Evolutionary conservation across 768 basidiomycete genomes (phyloP).

Genomic region (Lactarius trivialis): DNA sequence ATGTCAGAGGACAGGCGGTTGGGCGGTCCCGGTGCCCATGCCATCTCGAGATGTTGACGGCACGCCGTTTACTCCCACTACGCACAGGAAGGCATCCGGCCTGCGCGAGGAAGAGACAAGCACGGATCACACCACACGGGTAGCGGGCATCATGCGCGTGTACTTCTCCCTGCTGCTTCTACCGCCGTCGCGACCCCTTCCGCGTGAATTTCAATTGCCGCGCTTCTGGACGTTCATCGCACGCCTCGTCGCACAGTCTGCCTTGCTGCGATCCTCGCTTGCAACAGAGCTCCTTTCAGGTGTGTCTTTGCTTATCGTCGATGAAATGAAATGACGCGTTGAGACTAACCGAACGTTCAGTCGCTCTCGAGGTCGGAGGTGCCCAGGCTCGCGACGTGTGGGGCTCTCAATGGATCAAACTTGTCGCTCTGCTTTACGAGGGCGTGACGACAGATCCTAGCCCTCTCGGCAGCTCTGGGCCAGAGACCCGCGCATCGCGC

Average conservation of each 20-base stretch:
- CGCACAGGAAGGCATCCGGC: slow-evolving; percentile 49
- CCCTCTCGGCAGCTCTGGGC: slow-evolving; percentile 34
- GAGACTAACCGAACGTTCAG: slow-evolving; percentile 31
- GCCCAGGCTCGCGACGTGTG: slow-evolving; percentile 52
- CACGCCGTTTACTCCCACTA: slow-evolving; percentile 37
- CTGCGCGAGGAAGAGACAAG: slow-evolving; percentile 52
- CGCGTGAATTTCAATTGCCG: slow-evolving; percentile 52
- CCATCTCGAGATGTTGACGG: slow-evolving; percentile 47
- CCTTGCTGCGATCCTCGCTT: slow-evolving; percentile 48
- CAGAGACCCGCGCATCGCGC: slow-evolving; percentile 39
- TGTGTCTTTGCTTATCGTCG: slow-evolving; percentile 26
- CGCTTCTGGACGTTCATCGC: slow-evolving; percentile 70
- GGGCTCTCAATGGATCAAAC: slow-evolving; percentile 76
- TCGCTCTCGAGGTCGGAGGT: slow-evolving; percentile 67
- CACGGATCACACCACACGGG: slow-evolving; percentile 57
- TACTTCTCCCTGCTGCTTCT: slow-evolving; percentile 66
- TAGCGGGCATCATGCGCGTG: slow-evolving; percentile 77
- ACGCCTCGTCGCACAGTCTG: slow-evolving; percentile 47
- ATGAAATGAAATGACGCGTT: neutral
- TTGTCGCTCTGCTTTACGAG: slow-evolving; percentile 59
- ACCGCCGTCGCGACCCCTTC: slow-evolving; percentile 37
- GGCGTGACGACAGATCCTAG: slow-evolving; percentile 46
- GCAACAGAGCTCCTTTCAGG: slow-evolving; percentile 66
- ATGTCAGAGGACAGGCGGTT: slow-evolving; percentile 82
- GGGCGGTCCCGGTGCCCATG: slow-evolving; percentile 68